Conservation (phyloP, 768 basidiomycete genomes). For the Boletus speciosus region DNA sequence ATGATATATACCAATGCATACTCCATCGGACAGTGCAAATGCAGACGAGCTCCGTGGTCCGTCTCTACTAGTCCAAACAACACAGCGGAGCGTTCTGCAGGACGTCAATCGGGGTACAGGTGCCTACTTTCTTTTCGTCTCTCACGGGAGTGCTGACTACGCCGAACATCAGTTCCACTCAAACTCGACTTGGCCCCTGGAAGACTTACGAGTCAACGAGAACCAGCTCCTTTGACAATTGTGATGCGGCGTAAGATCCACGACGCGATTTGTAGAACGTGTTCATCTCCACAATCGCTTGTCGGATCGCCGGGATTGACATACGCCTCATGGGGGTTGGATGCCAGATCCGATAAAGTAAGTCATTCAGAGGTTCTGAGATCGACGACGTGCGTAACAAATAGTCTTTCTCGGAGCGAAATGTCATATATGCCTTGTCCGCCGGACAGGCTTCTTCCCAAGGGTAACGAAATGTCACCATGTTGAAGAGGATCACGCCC, state of each 20-base stretch:
- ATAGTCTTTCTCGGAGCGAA: not conserved
- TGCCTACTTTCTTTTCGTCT: not conserved
- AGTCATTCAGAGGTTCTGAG: constrained; percentile 4
- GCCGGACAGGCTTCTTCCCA: constrained; percentile 12
- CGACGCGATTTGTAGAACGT: constrained; percentile 6
- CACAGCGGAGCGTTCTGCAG: not conserved
- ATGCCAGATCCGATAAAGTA: constrained; percentile 17
- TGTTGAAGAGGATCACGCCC: constrained; percentile 80
- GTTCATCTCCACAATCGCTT: constrained; percentile 13
- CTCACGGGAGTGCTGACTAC: constrained; percentile 5
- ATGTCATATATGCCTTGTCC: constrained; percentile 3
- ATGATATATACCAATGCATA: not conserved
- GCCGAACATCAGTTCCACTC: not conserved
- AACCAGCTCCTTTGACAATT: not conserved
- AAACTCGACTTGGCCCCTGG: no score
- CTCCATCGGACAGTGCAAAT: not conserved
- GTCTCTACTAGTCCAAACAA: not conserved
- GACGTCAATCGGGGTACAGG: not conserved
- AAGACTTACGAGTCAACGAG: constrained; percentile 15
- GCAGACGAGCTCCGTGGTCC: not conserved
- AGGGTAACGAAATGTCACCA: constrained; percentile 54
- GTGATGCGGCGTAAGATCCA: not conserved
- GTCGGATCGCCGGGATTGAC: constrained; percentile 19
- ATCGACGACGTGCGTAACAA: constrained; percentile 5
- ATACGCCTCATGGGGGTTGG: constrained; percentile 7